Evolutionary conservation across 345 rosid species (phyloP).

Genomic region (Eutrema heterophyllum): DNA sequence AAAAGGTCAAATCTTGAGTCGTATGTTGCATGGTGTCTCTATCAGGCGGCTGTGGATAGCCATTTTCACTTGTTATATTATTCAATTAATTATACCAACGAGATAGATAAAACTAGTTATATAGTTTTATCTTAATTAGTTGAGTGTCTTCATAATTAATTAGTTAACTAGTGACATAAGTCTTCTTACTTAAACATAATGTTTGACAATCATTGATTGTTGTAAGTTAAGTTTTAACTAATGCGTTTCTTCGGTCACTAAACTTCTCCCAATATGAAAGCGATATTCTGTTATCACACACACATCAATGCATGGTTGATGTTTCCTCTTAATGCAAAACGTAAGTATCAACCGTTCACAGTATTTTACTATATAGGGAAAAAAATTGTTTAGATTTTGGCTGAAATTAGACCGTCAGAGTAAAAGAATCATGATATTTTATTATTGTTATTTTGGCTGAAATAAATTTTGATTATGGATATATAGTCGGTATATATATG

Average conservation of each 20-base stretch:
- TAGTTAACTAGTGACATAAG: constrained; percentile 11
- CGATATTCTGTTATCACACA: constrained; percentile 21
- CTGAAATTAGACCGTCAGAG: neutral
- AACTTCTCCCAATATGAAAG: constrained; percentile 9
- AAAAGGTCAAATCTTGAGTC: constrained; percentile 19
- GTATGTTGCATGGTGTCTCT: constrained; percentile 18
- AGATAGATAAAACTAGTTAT: neutral
- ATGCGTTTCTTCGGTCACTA: constrained; percentile 18
- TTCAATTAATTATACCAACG: neutral
- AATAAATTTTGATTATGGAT: neutral
- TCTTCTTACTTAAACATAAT: constrained; percentile 8
- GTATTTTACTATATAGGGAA: neutral
- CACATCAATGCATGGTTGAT: constrained; percentile 18
- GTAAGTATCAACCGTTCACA: neutral
- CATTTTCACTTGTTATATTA: neutral
- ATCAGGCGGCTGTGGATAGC: constrained; percentile 23
- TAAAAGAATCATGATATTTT: neutral
- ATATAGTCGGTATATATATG: too few species aligned
- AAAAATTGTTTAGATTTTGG: neutral
- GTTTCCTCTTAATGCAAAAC: neutral
- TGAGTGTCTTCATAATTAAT: neutral
- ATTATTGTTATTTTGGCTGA: neutral
- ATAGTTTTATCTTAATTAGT: neutral
- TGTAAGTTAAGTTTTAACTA: constrained; percentile 29
- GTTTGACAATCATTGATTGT: constrained; percentile 4